Conservation (phyloP, 1,284 basidiomycete species). For the Fistulina hepatica region DNA sequence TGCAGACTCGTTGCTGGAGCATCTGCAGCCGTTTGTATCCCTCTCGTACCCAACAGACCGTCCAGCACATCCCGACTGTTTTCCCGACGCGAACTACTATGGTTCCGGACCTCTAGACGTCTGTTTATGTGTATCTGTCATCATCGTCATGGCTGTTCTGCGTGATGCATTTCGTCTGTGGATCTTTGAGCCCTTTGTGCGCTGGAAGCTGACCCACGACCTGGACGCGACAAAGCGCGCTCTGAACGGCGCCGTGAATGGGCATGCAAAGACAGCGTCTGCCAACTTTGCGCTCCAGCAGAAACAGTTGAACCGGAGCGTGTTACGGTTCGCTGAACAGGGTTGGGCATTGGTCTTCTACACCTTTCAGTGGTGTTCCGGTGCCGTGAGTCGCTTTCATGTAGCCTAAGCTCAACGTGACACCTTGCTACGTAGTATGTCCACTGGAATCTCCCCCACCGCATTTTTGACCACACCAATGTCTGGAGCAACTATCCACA, state of each 20-base stretch:
- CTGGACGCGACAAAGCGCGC: slow-evolving; percentile 24
- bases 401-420: slow-evolving; percentile 7
- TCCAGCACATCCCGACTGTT: slow-evolving; percentile 55
- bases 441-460: slow-evolving; percentile 62
- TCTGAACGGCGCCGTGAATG: slow-evolving; percentile 23
- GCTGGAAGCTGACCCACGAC: slow-evolving; percentile 54
- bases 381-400: slow-evolving; percentile 56
- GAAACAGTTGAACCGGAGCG: slow-evolving; percentile 54
- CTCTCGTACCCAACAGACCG: slow-evolving; percentile 60
- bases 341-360: slow-evolving; percentile 86
- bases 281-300: slow-evolving; percentile 31
- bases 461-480: slow-evolving; percentile 52
- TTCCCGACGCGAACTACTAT: slow-evolving; percentile 57
- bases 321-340: slow-evolving; percentile 89
- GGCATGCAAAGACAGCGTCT: slow-evolving; percentile 17
- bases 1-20: slow-evolving; percentile 32
- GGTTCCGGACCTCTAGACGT: slow-evolving; percentile 59
- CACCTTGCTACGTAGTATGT: slow-evolving; percentile 24
- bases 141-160: slow-evolving; percentile 67
- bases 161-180: slow-evolving; percentile 66
- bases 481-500: slow-evolving; percentile 84
- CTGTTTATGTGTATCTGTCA: slow-evolving; percentile 62
- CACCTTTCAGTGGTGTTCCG: slow-evolving; percentile 60
- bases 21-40: slow-evolving; percentile 55
- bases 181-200: slow-evolving; percentile 70